A percentile compares a stretch with the other conserved stretches of the same genome.
Conservation (phyloP, 768 basidiomycete genomes). For the Auriculariales sp. region DNA sequence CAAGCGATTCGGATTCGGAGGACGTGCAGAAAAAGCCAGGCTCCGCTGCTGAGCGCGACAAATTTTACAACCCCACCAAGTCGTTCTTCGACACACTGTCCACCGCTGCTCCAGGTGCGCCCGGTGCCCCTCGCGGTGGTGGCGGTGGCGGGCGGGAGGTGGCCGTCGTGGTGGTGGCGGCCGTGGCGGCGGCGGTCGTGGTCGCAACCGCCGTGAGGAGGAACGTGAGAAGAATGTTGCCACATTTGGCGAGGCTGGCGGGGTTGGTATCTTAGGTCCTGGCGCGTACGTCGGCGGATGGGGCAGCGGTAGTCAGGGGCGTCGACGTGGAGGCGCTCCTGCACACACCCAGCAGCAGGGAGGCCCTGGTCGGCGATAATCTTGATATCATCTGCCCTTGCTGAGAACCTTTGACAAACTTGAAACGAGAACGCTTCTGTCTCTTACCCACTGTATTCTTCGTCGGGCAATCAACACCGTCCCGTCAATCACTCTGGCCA, state of each 20-base stretch:
- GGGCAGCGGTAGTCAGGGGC: slow-evolving; percentile 49
- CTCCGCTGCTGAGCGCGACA: slow-evolving; percentile 20
- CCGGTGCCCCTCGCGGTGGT: slow-evolving; percentile 14
- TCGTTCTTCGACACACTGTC: slow-evolving; percentile 71
- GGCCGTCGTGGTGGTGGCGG: slow-evolving; percentile 14
- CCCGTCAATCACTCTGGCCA: too few species aligned
- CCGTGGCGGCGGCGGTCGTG: slow-evolving; percentile 29
- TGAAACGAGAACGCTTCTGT: too few species aligned
- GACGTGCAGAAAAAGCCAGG: slow-evolving; percentile 25
- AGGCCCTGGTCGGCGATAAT: too few species aligned
- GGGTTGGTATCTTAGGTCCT: slow-evolving; percentile 62
- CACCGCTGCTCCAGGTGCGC: slow-evolving; percentile 18
- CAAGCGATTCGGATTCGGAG: slow-evolving; percentile 10
- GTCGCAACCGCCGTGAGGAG: slow-evolving; percentile 62
- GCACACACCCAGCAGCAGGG: too few species aligned
- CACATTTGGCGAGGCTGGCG: slow-evolving; percentile 78
- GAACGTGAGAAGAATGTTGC: slow-evolving; percentile 74
- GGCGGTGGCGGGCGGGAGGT: slow-evolving; percentile 28
- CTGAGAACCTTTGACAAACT: too few species aligned
- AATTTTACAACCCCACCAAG: slow-evolving; percentile 49
- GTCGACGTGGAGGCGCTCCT: slow-evolving; percentile 20
- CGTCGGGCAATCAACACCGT: too few species aligned
- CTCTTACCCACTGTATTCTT: too few species aligned
- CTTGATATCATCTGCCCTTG: too few species aligned
- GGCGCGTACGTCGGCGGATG: slow-evolving; percentile 69